Conservation (phyloP, 371 early-diverging fungal genomes). For the Cladochytrium tenue region DNA sequence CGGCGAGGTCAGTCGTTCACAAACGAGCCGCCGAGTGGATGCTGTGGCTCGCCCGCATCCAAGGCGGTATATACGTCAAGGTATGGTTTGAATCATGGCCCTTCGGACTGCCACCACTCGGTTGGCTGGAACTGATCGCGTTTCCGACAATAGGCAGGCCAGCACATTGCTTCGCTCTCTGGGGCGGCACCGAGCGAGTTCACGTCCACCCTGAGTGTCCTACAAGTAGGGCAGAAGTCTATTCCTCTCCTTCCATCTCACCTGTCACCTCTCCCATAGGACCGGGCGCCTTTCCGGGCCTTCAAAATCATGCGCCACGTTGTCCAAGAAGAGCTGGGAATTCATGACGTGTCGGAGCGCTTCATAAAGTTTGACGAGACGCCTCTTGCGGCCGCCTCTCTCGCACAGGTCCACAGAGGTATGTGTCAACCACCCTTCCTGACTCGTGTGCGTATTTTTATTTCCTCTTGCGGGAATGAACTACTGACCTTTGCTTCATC, state of each 20-base stretch:
- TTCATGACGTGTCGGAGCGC: conserved; percentile 59
- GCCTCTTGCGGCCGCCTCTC: conserved; percentile 87
- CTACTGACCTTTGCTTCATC: neutral
- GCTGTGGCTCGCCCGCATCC: conserved; percentile 18
- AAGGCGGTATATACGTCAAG: conserved; percentile 39
- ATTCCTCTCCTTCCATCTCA: neutral
- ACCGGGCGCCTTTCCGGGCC: conserved; percentile 46
- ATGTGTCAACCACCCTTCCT: neutral
- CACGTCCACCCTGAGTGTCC: conserved; percentile 45
- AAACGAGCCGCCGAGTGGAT: conserved; percentile 16
- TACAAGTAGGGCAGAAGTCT: conserved; percentile 34
- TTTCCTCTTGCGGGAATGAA: neutral
- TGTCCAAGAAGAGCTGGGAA: conserved; percentile 67
- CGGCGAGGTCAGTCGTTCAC: conserved; percentile 9
- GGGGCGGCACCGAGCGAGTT: conserved; percentile 51
- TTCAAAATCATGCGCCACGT: conserved; percentile 51
- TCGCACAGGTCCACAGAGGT: conserved; percentile 89
- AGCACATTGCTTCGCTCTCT: conserved; percentile 53
- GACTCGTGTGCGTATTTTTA: neutral
- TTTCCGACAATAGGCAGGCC: conserved; percentile 34
- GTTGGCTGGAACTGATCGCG: too few relatives aligned
- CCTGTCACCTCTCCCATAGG: neutral
- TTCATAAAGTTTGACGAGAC: conserved; percentile 69
- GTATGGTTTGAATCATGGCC: neutral
- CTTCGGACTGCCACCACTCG: neutral